Evolutionary conservation across 2,329 filamentous ascomycete species (phyloP), one percentile per base, ranked within the genome.

Genomic region (Phaeosphaeria sp.): DNA sequence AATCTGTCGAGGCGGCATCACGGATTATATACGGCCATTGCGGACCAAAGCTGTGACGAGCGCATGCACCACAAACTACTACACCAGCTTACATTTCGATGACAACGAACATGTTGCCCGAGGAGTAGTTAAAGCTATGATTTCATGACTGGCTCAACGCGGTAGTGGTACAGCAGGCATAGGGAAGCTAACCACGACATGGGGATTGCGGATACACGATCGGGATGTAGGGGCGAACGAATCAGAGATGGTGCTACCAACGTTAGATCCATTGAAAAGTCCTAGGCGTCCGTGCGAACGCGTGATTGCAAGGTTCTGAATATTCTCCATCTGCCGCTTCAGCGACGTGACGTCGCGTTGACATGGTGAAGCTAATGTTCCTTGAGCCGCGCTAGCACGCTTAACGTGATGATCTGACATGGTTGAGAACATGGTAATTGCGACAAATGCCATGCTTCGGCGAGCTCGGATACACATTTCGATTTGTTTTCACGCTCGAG

Each of bases 71-170:
- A 30, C 27, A 48, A 54, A 56, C 55, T 52, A 62, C 47, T 30
- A 17, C 44, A 50, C 53, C 47, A 39, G 52, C 47, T 54, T 60
- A 65, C 62, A 60, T 25, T 21, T 66, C 57, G 25, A 73, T 72
- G 66, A 72, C 69, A 64, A 50, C 58, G 57, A 57, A 39, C 36
- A 52, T 47, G 54, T 57, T 46, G 44, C 48, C 55, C 18, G 11
- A 58, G 55, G 55, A 51, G 51, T 46, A 56, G 43, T 50, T 59
- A 54, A 51, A 41, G 44, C 56, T 51, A 75, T 76, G 74, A 76
- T 67, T 72, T 76, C 74, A 76, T 76, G 72, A 74, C 69, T 59
- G 51, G 63, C 57, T 63, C 36, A 60, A 73, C 58, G 55, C 65
- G 72, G 72, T 54, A 69, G 59, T 55, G 62, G 48, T 47, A 57